Conservation (phyloP, 2,329 filamentous ascomycete genomes). For the Aspergillus awamori region DNA sequence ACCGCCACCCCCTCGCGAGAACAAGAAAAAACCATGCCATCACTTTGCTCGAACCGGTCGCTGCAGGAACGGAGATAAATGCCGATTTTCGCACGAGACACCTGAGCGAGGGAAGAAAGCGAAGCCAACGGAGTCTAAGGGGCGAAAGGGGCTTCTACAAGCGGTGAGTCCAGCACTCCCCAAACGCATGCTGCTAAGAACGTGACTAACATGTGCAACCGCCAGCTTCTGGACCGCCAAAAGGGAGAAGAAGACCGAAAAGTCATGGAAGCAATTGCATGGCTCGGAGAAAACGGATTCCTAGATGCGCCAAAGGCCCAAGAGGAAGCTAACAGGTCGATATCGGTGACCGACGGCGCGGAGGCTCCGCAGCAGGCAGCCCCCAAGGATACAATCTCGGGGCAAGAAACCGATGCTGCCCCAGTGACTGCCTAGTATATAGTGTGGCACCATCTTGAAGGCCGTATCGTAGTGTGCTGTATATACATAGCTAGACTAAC, state of each 20-base stretch:
- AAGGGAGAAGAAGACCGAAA: conserved; percentile 46
- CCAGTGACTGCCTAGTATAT: not conserved
- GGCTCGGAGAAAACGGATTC: conserved; percentile 46
- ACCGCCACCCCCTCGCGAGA: conserved; percentile 41
- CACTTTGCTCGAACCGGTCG: conserved; percentile 46
- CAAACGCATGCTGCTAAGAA: not conserved
- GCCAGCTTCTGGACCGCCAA: conserved; percentile 46
- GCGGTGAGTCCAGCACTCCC: conserved; percentile 36
- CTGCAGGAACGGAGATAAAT: conserved; percentile 47
- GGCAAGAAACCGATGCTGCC: conserved; percentile 2
- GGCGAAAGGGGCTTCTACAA: conserved; percentile 48
- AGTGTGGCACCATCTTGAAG: not conserved
- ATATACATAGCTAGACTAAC: not conserved
- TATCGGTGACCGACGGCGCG: not conserved
- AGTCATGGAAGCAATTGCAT: conserved; percentile 47
- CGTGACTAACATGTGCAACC: conserved; percentile 8
- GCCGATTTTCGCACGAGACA: conserved; percentile 47
- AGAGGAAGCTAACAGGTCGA: not conserved
- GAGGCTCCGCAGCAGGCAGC: not conserved
- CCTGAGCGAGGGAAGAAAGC: conserved; percentile 32
- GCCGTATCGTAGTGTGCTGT: not conserved
- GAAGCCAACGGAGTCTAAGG: conserved; percentile 33
- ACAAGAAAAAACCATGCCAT: conserved; percentile 40
- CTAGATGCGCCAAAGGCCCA: conserved; percentile 30
- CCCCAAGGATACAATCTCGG: not conserved